Conservation (phyloP, 2,329 filamentous ascomycete species). For the Hypoxylon sp. region DNA sequence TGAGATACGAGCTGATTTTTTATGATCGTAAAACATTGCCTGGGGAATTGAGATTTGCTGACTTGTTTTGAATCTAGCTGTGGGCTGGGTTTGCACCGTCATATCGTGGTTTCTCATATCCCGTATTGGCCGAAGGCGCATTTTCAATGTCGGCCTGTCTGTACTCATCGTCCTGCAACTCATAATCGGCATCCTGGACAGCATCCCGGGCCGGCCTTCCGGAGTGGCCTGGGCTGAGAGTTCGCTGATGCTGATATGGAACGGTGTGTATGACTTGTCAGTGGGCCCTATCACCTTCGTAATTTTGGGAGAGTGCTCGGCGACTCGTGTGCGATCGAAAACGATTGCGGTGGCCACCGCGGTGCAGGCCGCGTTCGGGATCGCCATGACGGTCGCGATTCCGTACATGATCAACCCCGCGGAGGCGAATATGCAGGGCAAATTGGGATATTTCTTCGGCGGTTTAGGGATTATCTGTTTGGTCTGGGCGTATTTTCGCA, state of each 20-base stretch:
- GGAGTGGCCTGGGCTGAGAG: slow-evolving; percentile 58
- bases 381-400: slow-evolving; percentile 54
- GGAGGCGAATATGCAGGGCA: slow-evolving; percentile 54
- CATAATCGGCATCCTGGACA: slow-evolving; percentile 57
- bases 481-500: slow-evolving; percentile 49
- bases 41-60: slow-evolving; percentile 9
- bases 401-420: slow-evolving; percentile 56
- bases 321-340: slow-evolving; percentile 55
- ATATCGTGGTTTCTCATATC: slow-evolving; percentile 61
- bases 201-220: slow-evolving; percentile 51
- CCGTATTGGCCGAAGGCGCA: slow-evolving; percentile 59
- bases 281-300: slow-evolving; percentile 61
- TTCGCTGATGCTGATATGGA: slow-evolving; percentile 60
- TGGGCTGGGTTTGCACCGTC: slow-evolving; percentile 63
- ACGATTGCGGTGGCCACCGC: slow-evolving; percentile 56
- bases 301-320: slow-evolving; percentile 62
- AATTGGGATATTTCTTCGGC: slow-evolving; percentile 53
- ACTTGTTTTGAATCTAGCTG: slow-evolving; percentile 40
- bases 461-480: slow-evolving; percentile 49
- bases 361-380: slow-evolving; percentile 52
- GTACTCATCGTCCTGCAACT: slow-evolving; percentile 56
- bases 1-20: slow-evolving; percentile 36
- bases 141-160: slow-evolving; percentile 58
- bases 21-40: background rate
- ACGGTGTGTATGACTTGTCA: slow-evolving; percentile 61